phyloP scores from a whole-genome alignment of 2,329 filamentous ascomycete genomes.

The Aspergillus novofumigatus region DNA sequence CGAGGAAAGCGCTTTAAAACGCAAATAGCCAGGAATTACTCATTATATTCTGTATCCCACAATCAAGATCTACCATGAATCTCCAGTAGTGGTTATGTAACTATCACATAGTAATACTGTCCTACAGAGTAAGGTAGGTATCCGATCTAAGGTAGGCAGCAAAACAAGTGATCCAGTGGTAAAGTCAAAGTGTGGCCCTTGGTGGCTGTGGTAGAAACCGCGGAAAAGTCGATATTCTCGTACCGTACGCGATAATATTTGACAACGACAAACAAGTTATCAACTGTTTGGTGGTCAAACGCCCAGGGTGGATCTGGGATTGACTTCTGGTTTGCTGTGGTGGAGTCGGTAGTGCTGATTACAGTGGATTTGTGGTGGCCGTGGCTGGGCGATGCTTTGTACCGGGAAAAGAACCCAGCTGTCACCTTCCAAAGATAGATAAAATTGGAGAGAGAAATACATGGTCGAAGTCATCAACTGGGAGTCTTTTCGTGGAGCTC shows the following conservation, averaged over 20 bases:
- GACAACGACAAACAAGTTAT: background rate
- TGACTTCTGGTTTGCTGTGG: too few species aligned
- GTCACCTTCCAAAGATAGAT: conserved; percentile 9
- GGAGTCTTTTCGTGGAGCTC: too few species aligned
- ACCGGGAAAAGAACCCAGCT: conserved; percentile 9
- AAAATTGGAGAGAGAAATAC: background rate
- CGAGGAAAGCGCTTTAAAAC: background rate
- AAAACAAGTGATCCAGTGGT: conserved; percentile 10
- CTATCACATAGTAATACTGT: too few species aligned
- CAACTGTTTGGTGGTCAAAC: background rate
- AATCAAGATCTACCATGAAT: too few species aligned
- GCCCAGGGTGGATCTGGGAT: too few species aligned
- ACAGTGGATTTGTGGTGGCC: background rate
- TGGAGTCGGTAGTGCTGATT: conserved; percentile 3
- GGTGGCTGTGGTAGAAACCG: conserved; percentile 13
- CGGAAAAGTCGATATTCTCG: conserved; percentile 14
- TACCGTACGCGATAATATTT: background rate
- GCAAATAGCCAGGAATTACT: too few species aligned
- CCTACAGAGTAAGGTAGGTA: too few species aligned
- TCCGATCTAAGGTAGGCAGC: too few species aligned
- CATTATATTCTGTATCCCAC: too few species aligned
- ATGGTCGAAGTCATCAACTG: background rate
- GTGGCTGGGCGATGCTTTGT: background rate
- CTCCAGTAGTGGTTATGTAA: too few species aligned
- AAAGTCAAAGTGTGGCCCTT: conserved; percentile 13